A percentile compares a stretch with the other conserved stretches of the same genome.
phyloP scores from a whole-genome alignment of 2,329 filamentous ascomycete species.

The Lachnellula arida region DNA sequence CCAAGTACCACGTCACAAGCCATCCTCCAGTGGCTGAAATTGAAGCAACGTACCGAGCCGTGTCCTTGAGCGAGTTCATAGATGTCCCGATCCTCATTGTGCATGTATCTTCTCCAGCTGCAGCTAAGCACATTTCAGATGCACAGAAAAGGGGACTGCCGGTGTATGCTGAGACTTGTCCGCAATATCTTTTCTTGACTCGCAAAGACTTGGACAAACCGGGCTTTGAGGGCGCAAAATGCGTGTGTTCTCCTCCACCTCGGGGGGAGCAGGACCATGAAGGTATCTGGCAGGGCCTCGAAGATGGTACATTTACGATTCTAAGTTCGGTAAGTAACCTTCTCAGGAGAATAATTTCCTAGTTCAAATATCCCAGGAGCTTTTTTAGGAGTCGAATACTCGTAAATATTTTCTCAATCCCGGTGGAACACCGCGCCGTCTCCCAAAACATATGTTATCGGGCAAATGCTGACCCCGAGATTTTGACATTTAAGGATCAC shows the following conservation, averaged over 20 bases:
- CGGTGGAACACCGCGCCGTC: no score
- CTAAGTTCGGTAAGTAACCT: conserved; percentile 34
- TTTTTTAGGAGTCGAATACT: no score
- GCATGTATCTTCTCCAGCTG: conserved; percentile 45
- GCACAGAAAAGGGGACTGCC: conserved; percentile 46
- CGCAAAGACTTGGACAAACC: conserved; percentile 45
- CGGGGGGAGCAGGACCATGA: conserved; percentile 43
- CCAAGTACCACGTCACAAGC: conserved; percentile 47
- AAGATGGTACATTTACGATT: conserved; percentile 49
- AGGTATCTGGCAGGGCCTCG: conserved; percentile 46
- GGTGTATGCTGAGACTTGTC: conserved; percentile 51
- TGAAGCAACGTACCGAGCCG: conserved; percentile 50
- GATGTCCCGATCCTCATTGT: conserved; percentile 50
- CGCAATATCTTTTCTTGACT: conserved; percentile 52
- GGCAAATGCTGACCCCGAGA: no score
- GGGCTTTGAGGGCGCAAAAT: conserved; percentile 52
- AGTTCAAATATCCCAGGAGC: no score
- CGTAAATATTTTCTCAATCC: no score
- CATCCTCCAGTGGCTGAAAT: conserved; percentile 46
- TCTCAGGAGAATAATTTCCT: no score
- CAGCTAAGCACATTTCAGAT: conserved; percentile 41
- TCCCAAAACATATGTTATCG: no score
- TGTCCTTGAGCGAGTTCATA: conserved; percentile 45
- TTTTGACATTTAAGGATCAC: conserved; percentile 24
- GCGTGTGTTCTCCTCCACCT: conserved; percentile 50